Evolutionary conservation across 2,329 filamentous ascomycete genomes (phyloP), one percentile per base, ranked within the genome.

Genomic region (Nothophoma quercina): DNA sequence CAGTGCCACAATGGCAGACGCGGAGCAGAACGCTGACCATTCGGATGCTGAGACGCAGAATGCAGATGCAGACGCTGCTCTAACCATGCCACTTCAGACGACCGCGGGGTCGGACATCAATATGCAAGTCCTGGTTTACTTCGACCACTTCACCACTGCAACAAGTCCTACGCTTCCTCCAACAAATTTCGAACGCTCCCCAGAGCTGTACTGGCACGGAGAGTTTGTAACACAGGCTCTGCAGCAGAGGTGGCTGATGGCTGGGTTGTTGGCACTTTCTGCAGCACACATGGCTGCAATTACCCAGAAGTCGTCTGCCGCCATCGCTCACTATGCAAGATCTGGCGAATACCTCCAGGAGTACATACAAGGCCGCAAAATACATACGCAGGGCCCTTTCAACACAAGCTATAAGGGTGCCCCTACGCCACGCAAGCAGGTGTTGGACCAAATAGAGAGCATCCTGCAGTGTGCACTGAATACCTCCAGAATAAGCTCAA

Each of bases 81-180:
- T 26, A 26, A 7, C 25, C 25, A 26, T 26, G 25, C 25, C 25
- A 26, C 6, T 12, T 12, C 25, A 26, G 25, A 26, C 25, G 12
- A 26, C 25, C 25, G 25, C 25, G 25, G 12, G 7, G 7, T 7
- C 9, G 4, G 25, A 53, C 16, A n/a, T 62, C 15, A 47, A 67
- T 30, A n/a, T 70, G 19, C 54, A 67, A 33, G 55, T 49, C 9
- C 44, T 70, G 25, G 54, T 42, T n/a, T 69, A 69, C 43, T 63
- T 70, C 26, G 60, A 69, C 34, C 63, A 69, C 34, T 69, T 62
- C 43, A 60, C 32, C 13, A 30, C 19, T 8, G 28, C 10, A 10
- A 48, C 44, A 13, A 34, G 44, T 19, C 34, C 30, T 10, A 34
- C 35, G 2, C 29, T 48, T 2, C 44, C 35, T 8, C 5, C 3